Evolutionary conservation across 2,329 filamentous ascomycete genomes (phyloP).

Genomic region (Emydomyces testavorans): DNA sequence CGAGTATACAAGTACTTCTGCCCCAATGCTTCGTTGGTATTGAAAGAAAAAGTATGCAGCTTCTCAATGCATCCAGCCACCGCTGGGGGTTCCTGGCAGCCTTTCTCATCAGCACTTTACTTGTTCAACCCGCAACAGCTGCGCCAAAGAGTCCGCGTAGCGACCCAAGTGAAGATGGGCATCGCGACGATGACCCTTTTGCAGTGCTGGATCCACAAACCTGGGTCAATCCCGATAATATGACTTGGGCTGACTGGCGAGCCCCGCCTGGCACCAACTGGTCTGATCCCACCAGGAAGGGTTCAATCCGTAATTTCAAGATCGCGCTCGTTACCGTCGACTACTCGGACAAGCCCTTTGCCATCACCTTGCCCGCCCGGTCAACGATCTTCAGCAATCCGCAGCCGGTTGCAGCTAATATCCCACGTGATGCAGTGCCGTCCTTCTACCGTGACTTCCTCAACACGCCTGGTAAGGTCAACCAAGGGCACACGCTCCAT

Average conservation of each 20-base stretch:
- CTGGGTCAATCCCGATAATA: conserved; percentile 17
- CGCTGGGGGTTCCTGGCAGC: conserved; percentile 3
- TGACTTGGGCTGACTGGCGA: conserved; percentile 16
- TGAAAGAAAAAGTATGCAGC: conserved; percentile 13
- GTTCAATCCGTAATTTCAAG: conserved; percentile 17
- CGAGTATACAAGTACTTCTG: conserved; percentile 1
- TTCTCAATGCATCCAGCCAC: conserved; percentile 1
- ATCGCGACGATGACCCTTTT: conserved; percentile 14
- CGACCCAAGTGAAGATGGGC: background rate
- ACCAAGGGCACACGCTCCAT: conserved; percentile 16
- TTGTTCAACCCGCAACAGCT: conserved; percentile 10
- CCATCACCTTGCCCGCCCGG: conserved; percentile 11
- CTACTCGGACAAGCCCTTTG: conserved; percentile 14
- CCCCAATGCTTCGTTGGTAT: background rate
- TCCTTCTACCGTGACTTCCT: conserved; percentile 17
- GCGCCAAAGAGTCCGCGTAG: background rate
- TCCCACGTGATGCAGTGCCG: conserved; percentile 13
- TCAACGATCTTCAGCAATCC: conserved; percentile 16
- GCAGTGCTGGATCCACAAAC: conserved; percentile 17
- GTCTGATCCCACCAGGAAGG: conserved; percentile 14
- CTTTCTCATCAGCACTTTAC: conserved; percentile 12
- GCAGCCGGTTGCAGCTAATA: conserved; percentile 12
- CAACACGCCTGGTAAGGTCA: conserved; percentile 16
- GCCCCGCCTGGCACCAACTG: conserved; percentile 16
- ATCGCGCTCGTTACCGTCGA: conserved; percentile 17